Evolutionary conservation across 805 yeast genomes (phyloP).

Genomic region (Starmerella apicola): DNA sequence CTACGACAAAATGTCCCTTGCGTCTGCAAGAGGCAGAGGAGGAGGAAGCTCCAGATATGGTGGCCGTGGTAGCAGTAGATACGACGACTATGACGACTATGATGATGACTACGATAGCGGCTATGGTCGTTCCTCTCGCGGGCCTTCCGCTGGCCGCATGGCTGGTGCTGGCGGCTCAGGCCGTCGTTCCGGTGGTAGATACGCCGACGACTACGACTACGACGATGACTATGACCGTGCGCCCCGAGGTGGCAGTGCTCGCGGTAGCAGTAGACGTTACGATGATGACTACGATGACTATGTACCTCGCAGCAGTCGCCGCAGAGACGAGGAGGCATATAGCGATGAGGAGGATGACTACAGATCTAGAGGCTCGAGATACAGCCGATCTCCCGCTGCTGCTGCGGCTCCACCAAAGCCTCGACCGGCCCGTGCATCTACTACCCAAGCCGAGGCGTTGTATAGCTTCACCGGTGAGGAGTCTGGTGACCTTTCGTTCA

Average conservation of each 20-base stretch:
- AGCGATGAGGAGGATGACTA: conserved; percentile 8
- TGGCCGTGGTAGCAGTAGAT: conserved; percentile 11
- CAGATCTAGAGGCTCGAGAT: conserved; percentile 12
- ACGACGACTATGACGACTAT: conserved; percentile 21
- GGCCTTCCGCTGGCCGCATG: neutral
- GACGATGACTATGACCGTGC: conserved; percentile 14
- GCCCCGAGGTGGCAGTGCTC: conserved; percentile 1
- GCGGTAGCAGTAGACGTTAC: conserved; percentile 11
- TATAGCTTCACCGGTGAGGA: conserved; percentile 86
- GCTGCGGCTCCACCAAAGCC: conserved; percentile 9
- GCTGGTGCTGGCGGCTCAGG: neutral
- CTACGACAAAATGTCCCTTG: conserved; percentile 14
- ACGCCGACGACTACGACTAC: conserved; percentile 17
- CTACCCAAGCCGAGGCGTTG: conserved; percentile 80
- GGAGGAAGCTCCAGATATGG: conserved; percentile 4
- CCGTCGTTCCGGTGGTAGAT: conserved; percentile 13
- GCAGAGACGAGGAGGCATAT: conserved; percentile 8
- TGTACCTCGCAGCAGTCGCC: conserved; percentile 3
- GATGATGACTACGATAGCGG: conserved; percentile 9
- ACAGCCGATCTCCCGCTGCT: neutral
- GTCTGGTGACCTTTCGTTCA: conserved; percentile 82
- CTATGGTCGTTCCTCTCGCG: neutral
- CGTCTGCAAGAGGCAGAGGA: conserved; percentile 1
- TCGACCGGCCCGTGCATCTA: conserved; percentile 20
- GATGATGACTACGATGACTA: conserved; percentile 18